Evolutionary conservation across 2,329 filamentous ascomycete species (phyloP).

Genomic region (Ceratocystis destructans): DNA sequence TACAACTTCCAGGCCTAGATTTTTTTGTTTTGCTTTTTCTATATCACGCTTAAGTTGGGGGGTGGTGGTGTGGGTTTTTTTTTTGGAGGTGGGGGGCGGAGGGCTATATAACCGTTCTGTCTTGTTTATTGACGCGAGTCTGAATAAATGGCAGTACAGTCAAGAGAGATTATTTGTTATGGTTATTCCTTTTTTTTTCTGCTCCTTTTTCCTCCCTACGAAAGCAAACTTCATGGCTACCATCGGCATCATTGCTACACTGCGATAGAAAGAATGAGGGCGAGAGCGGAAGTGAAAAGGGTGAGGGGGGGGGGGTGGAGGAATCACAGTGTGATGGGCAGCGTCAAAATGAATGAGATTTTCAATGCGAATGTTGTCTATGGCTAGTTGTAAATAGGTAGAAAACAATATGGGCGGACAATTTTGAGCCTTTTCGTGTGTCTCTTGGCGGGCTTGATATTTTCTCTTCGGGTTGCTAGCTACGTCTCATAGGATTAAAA

Average conservation of each 20-base stretch:
- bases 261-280: not conserved
- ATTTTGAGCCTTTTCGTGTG: too few relatives aligned
- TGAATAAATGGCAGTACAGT: not conserved
- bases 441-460: too few relatives aligned
- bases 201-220: not conserved
- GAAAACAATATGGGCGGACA: too few relatives aligned
- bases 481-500: too few relatives aligned
- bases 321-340: not conserved
- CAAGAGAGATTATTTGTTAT: not conserved
- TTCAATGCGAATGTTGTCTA: not conserved
- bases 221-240: not conserved
- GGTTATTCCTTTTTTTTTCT: not conserved
- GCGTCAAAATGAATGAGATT: too few relatives aligned
- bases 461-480: too few relatives aligned
- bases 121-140: conserved; percentile 1
- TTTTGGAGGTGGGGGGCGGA: not conserved
- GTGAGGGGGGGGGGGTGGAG: not conserved
- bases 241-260: not conserved
- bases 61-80: too few relatives aligned
- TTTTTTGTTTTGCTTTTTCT: not conserved
- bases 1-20: not conserved
- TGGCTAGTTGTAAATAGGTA: too few relatives aligned
- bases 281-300: not conserved
- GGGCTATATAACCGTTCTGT: not conserved
- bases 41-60: not conserved